Base-by-base conservation (phyloP, 441 rosid species). In the Mallotus japonicus region DNA sequence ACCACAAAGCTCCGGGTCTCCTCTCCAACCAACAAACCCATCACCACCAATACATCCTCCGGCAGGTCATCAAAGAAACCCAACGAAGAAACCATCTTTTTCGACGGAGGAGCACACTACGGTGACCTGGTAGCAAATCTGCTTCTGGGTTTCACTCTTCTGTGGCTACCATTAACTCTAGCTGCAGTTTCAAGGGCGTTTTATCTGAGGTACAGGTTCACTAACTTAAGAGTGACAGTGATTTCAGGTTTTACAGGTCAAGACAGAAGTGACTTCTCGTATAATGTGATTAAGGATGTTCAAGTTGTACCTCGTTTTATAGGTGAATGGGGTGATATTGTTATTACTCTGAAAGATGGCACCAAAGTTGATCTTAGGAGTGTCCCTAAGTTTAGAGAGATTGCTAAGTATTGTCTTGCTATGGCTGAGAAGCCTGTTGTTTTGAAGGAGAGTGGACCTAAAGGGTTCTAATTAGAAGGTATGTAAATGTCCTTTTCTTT, bases 41-140 rank as follows among this genome's bases (percentile, higher is more conserved):
- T 70, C 64, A 20, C 83, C 74, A 37, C 82, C 56, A 14, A 84
- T n/a, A 62, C 86, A 14, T n/a, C 22, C 76, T 24, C 78, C 32
- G 32, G 32, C 32, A 28, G 32, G 60, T 19, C 80, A 70, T 16
- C 82, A 51, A 75, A 79, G 70, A 77, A 64, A 55, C 47, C 83
- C 72, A 85, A 81, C 56, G 86, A 84, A 78, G 99, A 95, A 82
- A 86, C 83, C 10, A 69, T 95, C 71, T 92, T 85, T 71, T 92
- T 92, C 82, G 95, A 92, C 69, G 95, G 97, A 0, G 99, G 99
- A 56, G 92, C 99, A 59, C 99, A 95, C 79, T 87, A 87, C 88
- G 99, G 97, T 1, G 99, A 95, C 84, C 89, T 92, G 2, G 5
- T 87, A 34, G 97, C 96, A 0, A 92, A 92, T 75, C 87, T 92